A percentile compares a stretch with the other conserved stretches of the same genome.
Evolutionary conservation across 1,284 basidiomycete genomes (phyloP).

Genomic region (Austroboletus niveus): DNA sequence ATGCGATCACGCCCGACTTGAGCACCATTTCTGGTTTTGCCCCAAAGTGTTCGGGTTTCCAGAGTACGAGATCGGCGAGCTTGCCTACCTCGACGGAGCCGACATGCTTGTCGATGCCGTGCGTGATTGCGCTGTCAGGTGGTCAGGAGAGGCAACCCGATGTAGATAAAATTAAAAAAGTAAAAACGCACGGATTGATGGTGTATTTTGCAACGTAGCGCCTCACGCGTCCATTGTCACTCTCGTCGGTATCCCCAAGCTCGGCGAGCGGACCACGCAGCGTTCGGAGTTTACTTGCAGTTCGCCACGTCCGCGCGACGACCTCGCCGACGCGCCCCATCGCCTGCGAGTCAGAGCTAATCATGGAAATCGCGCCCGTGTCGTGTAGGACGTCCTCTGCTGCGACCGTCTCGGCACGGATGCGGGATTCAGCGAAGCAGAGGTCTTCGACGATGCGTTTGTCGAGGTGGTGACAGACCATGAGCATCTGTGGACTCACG

Average conservation of each 20-base stretch:
- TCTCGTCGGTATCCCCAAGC: conserved; percentile 62
- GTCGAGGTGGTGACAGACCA: conserved; percentile 94
- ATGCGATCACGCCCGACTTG: conserved; percentile 92
- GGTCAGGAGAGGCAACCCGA: no score
- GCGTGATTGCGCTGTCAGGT: conserved; percentile 77
- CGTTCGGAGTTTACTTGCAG: conserved; percentile 92
- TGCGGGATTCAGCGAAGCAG: conserved; percentile 96
- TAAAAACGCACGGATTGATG: conserved; percentile 83
- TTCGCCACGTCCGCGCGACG: conserved; percentile 91
- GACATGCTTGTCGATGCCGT: conserved; percentile 89
- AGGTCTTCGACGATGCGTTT: conserved; percentile 88
- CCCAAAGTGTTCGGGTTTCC: conserved; percentile 82
- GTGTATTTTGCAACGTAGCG: conserved; percentile 97
- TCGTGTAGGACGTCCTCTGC: conserved; percentile 98
- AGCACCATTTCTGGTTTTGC: conserved; percentile 89
- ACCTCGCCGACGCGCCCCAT: conserved; percentile 99
- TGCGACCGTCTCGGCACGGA: conserved; percentile 94
- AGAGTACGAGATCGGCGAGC: conserved; percentile 43
- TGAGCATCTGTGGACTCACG: conserved; percentile 97
- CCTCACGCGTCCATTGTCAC: conserved; percentile 96
- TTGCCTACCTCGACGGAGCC: conserved; percentile 83
- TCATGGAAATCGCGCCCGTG: conserved; percentile 93
- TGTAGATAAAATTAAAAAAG: no score
- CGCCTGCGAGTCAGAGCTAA: conserved; percentile 93
- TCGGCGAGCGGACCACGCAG: conserved; percentile 66